These are phyloP conservation scores for Starmerella gropengiesseri DNA, from an alignment of 805 yeast species.

Conservation along the genomic window DNA sequence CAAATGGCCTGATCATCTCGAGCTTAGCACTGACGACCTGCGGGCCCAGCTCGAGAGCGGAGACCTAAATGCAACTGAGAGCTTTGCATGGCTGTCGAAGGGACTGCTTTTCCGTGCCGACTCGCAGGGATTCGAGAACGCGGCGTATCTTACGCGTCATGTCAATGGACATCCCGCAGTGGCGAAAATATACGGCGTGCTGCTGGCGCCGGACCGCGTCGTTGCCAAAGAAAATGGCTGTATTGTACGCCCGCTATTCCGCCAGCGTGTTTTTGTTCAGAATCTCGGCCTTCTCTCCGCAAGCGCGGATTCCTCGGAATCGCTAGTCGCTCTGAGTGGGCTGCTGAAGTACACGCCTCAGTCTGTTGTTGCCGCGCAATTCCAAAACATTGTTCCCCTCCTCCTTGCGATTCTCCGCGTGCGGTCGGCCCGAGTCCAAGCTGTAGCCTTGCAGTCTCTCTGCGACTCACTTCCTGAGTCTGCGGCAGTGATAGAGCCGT, in stretches of 20 bases:
- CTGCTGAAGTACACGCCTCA: conserved; percentile 55
- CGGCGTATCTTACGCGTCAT: conserved; percentile 31
- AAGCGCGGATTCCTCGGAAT: conserved; percentile 35
- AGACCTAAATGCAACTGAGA: conserved; percentile 35
- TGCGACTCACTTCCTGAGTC: conserved; percentile 12
- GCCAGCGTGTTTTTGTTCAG: conserved; percentile 63
- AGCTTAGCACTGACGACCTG: conserved; percentile 21
- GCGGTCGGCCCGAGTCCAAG: conserved; percentile 24
- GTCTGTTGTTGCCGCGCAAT: conserved; percentile 52
- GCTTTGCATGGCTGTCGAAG: conserved; percentile 59
- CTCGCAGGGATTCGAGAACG: conserved; percentile 29
- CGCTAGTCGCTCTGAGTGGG: conserved; percentile 55
- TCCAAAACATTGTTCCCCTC: conserved; percentile 57
- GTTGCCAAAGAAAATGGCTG: conserved; percentile 46
- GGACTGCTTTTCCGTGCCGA: conserved; percentile 55
- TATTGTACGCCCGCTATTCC: conserved; percentile 57
- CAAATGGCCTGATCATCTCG: conserved; percentile 35
- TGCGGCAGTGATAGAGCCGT: conserved; percentile 1
- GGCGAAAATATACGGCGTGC: conserved; percentile 50
- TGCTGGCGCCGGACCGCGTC: conserved; percentile 56
- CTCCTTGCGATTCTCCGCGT: conserved; percentile 52
- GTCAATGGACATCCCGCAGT: conserved; percentile 33
- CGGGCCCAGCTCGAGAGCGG: conserved; percentile 17
- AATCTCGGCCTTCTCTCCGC: conserved; percentile 44
- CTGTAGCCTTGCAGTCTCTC: conserved; percentile 6